Evolutionary conservation across 257 asterid genomes (phyloP), one percentile per base, ranked within the genome.

Genomic region (Vinca minor): DNA sequence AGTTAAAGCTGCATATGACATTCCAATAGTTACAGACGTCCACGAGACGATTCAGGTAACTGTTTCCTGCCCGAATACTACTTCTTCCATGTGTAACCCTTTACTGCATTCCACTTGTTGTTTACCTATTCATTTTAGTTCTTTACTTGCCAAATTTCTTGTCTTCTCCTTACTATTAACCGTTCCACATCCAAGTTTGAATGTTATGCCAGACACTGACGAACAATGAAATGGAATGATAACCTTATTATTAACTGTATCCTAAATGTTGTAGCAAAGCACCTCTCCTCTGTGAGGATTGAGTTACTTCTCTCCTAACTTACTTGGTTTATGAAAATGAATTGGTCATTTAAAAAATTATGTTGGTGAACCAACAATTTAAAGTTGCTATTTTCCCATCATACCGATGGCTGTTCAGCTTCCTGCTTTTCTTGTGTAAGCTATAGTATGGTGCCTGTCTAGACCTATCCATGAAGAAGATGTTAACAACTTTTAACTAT

Each of bases 1-100:
- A 77, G 96, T 92, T 72, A 92, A 89, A 66, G 54, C 79, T 5
- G 82, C 82, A 1, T 87, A 83, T 74, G 96, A 83, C 63, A 31
- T 92, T 54, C 96, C 97, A 34, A 63, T 86, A 57, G 79, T 86
- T 28, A 88, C 96, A 53, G 96, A 91, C 73, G 95, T 91, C 54
- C 94, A 91, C 18, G 96, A 86, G 77, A 18, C 84, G 15, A 72
- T 71, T 41, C 95, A 91, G 94, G 95, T 91, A 63, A 66, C 11
- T 7, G 4, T 23, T 63, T 41, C 60, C 63, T 23, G 53, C 66
- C 25, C 42, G 17, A 56, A 21, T 62, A 23, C 34, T 62, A 26
- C 11, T 12, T 39, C 26, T 31, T 57, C 38, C 26, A 28, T 35
- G 63, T 34, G 20, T 39, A 12, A 55, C 38, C 23, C 52, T 36